These are phyloP conservation scores for Jaapia argillacea DNA, from an alignment of 768 basidiomycete genomes.

Conservation along the genomic window DNA sequence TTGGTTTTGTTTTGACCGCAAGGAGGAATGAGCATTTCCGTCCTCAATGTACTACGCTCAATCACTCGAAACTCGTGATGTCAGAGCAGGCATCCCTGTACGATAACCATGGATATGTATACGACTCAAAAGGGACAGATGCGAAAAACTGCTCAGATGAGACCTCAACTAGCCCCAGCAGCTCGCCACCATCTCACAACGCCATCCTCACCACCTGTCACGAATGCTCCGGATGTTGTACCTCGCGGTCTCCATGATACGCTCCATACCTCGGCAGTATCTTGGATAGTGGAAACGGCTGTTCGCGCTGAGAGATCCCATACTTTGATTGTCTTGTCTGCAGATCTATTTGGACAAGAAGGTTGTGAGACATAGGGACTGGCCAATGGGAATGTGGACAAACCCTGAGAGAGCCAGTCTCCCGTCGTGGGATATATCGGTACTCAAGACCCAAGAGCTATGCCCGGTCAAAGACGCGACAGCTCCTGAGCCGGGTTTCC, in stretches of 20 bases:
- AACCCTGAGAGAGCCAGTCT: constrained; percentile 77
- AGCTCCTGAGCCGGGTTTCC: constrained; percentile 56
- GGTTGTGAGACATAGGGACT: constrained; percentile 2
- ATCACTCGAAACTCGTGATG: too few relatives aligned
- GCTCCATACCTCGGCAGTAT: constrained; percentile 76
- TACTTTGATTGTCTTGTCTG: constrained; percentile 78
- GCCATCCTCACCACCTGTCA: constrained; percentile 71
- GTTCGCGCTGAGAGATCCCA: constrained; percentile 76
- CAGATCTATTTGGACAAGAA: constrained; percentile 44
- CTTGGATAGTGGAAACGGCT: constrained; percentile 68
- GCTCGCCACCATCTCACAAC: constrained; percentile 69
- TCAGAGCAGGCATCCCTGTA: too few relatives aligned
- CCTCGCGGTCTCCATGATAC: constrained; percentile 71
- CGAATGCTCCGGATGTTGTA: constrained; percentile 48
- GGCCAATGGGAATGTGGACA: constrained; percentile 12
- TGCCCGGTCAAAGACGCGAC: constrained; percentile 85
- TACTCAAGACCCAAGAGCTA: constrained; percentile 82
- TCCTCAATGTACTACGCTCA: too few relatives aligned
- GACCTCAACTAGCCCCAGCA: constrained; percentile 43
- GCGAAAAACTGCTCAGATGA: too few relatives aligned
- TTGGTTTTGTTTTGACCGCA: too few relatives aligned
- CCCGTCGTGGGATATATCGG: constrained; percentile 75
- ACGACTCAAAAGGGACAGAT: too few relatives aligned
- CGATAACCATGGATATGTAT: too few relatives aligned
- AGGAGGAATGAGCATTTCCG: too few relatives aligned